Conservation (phyloP, 139 green algal species). For the Coelastrella sp. region DNA sequence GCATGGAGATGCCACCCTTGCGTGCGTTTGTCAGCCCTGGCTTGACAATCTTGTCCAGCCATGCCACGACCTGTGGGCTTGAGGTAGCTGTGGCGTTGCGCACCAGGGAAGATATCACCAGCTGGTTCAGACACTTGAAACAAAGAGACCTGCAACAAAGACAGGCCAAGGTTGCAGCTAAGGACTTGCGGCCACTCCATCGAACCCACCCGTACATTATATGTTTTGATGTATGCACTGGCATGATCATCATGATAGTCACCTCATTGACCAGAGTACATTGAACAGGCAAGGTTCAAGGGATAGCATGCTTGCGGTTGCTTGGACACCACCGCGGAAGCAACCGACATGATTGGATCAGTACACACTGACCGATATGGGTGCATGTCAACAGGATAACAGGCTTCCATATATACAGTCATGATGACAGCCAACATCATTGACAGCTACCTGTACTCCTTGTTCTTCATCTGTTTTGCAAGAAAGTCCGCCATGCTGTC, state of each 20-base stretch:
- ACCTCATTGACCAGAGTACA: too few relatives aligned
- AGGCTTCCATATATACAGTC: too few relatives aligned
- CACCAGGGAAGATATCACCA: conserved; percentile 60
- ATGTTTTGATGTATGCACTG: too few relatives aligned
- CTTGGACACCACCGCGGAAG: too few relatives aligned
- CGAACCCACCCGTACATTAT: too few relatives aligned
- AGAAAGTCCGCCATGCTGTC: conserved; percentile 79
- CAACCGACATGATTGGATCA: too few relatives aligned
- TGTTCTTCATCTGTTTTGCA: conserved; percentile 68
- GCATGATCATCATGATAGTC: too few relatives aligned
- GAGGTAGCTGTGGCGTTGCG: conserved; percentile 42
- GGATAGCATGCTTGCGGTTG: too few relatives aligned
- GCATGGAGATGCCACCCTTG: conserved; percentile 62
- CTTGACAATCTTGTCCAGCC: conserved; percentile 68
- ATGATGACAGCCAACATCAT: background rate
- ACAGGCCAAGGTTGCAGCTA: background rate
- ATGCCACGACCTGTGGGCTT: conserved; percentile 31
- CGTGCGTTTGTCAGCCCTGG: conserved; percentile 66
- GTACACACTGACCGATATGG: too few relatives aligned
- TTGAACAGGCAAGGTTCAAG: too few relatives aligned
- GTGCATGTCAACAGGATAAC: too few relatives aligned
- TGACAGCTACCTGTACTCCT: conserved; percentile 47
- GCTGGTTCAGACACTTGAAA: conserved; percentile 56
- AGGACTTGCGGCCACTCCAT: too few relatives aligned
- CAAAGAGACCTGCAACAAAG: conserved; percentile 44